Conservation (phyloP, 495 filamentous ascomycete species). For the Penicillium maclennaniae region DNA sequence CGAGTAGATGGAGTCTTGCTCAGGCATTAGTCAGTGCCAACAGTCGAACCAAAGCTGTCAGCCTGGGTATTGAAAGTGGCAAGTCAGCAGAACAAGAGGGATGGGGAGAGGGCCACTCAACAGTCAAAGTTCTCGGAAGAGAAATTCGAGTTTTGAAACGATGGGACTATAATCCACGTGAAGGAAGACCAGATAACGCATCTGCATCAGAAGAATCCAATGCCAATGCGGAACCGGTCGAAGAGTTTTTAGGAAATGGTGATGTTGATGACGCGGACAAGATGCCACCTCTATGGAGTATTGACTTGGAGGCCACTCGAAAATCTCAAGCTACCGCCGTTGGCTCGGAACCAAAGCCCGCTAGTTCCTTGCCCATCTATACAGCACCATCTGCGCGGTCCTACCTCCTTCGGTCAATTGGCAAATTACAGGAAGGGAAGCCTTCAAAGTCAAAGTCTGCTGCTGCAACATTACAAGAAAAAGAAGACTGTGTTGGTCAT, state of each 20-base stretch:
- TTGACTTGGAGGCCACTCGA: constrained; percentile 68
- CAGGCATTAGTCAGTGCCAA: constrained; percentile 79
- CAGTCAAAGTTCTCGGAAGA: constrained; percentile 64
- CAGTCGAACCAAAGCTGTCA: constrained; percentile 68
- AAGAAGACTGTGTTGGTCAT: constrained; percentile 61
- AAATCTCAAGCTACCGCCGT: constrained; percentile 29
- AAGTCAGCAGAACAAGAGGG: constrained; percentile 65
- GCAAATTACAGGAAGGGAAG: constrained; percentile 2
- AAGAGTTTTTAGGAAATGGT: constrained; percentile 15
- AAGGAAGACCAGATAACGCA: constrained; percentile 29
- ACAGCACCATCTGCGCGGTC: constrained; percentile 55
- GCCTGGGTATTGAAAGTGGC: constrained; percentile 64
- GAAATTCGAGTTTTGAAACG: constrained; percentile 70
- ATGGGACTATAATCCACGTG: constrained; percentile 68
- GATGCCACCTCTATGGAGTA: constrained; percentile 64
- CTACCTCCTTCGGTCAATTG: constrained; percentile 38
- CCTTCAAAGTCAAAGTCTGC: constrained; percentile 15
- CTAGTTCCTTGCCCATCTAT: constrained; percentile 56
- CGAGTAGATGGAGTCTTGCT: constrained; percentile 70
- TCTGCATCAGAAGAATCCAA: neutral
- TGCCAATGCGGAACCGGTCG: neutral
- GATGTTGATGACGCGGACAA: constrained; percentile 8
- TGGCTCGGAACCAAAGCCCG: constrained; percentile 1
- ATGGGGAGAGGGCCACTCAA: constrained; percentile 72
- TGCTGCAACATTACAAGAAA: constrained; percentile 48